Evolutionary conservation across 106 monocot species (phyloP).

Genomic region (Vanilla planifolia): DNA sequence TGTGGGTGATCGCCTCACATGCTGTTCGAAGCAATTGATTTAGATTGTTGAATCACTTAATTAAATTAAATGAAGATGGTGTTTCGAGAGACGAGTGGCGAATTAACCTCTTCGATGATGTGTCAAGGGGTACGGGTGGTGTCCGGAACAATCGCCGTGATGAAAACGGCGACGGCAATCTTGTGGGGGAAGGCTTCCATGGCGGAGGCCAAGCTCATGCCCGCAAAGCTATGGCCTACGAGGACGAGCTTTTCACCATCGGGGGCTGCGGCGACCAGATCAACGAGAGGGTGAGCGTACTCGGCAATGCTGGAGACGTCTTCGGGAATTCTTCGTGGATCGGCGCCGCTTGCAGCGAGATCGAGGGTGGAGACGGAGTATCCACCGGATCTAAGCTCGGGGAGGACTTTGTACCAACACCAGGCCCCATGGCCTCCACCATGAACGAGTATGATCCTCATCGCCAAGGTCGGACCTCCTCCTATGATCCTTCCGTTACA

Average conservation of each 20-base stretch:
- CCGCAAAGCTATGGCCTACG: conserved; percentile 13
- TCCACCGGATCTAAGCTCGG: too few species aligned
- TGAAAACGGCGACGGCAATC: conserved; percentile 4
- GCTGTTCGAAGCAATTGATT: too few species aligned
- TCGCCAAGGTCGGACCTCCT: too few species aligned
- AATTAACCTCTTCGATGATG: background rate
- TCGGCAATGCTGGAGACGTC: background rate
- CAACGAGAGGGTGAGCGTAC: background rate
- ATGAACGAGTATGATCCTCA: too few species aligned
- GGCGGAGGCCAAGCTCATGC: conserved; percentile 1
- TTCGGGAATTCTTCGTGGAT: background rate
- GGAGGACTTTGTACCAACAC: too few species aligned
- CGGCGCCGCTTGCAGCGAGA: background rate
- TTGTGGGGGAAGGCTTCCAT: conserved; percentile 13
- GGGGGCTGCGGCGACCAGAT: background rate
- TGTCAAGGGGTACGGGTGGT: background rate
- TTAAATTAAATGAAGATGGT: too few species aligned
- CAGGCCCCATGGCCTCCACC: too few species aligned
- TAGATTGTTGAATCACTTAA: too few species aligned
- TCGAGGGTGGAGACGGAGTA: too few species aligned
- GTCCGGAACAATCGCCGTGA: conserved; percentile 5
- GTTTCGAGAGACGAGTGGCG: background rate
- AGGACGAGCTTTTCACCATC: conserved; percentile 2
- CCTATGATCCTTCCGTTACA: too few species aligned
- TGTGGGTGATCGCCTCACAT: too few species aligned